phyloP scores from a whole-genome alignment of 805 yeast genomes.

The Wickerhamiella parazyma region DNA sequence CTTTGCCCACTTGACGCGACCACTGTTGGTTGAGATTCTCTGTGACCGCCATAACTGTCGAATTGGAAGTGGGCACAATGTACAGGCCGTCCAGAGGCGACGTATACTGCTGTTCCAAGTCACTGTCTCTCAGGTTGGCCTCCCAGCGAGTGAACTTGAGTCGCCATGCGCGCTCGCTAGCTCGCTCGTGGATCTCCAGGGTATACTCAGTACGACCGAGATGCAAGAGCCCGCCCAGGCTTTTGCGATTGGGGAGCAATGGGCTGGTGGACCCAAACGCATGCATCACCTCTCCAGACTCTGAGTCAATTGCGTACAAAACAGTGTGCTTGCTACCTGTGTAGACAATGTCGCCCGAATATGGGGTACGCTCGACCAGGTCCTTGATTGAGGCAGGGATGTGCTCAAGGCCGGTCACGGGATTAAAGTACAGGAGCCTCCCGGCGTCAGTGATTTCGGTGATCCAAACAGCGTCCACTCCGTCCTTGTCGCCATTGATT shows the following conservation, averaged over 20 bases:
- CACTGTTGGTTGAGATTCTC: conserved; percentile 61
- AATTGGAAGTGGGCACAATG: conserved; percentile 74
- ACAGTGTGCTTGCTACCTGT: conserved; percentile 75
- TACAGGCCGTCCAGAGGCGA: conserved; percentile 56
- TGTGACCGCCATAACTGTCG: conserved; percentile 49
- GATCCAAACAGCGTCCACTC: conserved; percentile 39
- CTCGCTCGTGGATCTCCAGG: conserved; percentile 51
- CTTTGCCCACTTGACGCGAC: conserved; percentile 56
- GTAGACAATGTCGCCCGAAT: conserved; percentile 67
- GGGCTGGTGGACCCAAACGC: conserved; percentile 46
- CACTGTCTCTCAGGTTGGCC: conserved; percentile 69
- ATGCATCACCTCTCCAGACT: conserved; percentile 58
- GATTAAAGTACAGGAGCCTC: conserved; percentile 63
- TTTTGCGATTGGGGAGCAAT: conserved; percentile 1
- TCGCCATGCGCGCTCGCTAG: conserved; percentile 59
- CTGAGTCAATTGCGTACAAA: conserved; percentile 56
- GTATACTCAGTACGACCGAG: conserved; percentile 28
- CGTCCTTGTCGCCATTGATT: conserved; percentile 10
- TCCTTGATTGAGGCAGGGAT: conserved; percentile 70
- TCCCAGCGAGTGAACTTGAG: conserved; percentile 84
- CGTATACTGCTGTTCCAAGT: conserved; percentile 30
- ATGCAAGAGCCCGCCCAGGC: conserved; percentile 5
- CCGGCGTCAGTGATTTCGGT: conserved; percentile 89
- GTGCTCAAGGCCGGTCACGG: conserved; percentile 59
- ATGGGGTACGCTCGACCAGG: conserved; percentile 72